Evolutionary conservation across 371 early-diverging fungal species (phyloP).

Genomic region (Mortierella sp.): DNA sequence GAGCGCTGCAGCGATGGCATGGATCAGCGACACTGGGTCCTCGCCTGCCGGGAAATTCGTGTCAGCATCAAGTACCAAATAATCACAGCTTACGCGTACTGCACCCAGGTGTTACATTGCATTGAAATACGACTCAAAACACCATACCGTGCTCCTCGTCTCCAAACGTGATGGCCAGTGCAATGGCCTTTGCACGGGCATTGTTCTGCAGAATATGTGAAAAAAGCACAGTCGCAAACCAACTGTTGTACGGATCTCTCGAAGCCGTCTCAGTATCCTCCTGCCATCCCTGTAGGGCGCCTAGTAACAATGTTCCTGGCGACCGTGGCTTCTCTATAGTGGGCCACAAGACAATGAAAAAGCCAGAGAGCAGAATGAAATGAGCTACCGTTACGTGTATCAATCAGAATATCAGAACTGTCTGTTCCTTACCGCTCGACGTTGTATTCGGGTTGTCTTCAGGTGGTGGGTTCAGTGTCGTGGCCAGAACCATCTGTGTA

Average conservation of each 20-base stretch:
- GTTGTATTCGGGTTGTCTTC: constrained; percentile 64
- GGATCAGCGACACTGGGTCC: constrained; percentile 67
- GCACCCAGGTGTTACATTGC: too few relatives aligned
- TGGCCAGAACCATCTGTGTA: constrained; percentile 85
- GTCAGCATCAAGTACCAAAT: too few relatives aligned
- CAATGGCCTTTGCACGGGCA: constrained; percentile 78
- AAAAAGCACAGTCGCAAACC: constrained; percentile 90
- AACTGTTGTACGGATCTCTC: constrained; percentile 85
- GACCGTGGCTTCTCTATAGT: constrained; percentile 78
- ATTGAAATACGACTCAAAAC: constrained; percentile 2
- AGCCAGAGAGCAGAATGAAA: too few relatives aligned
- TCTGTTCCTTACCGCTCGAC: constrained; percentile 52
- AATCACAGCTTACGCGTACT: not conserved
- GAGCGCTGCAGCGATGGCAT: constrained; percentile 70
- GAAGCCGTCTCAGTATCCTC: constrained; percentile 52
- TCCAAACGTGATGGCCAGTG: constrained; percentile 79
- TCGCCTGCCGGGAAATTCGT: constrained; percentile 50
- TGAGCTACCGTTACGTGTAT: too few relatives aligned
- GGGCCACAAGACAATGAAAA: not conserved
- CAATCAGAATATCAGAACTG: too few relatives aligned
- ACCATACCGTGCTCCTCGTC: constrained; percentile 68
- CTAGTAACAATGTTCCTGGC: constrained; percentile 85
- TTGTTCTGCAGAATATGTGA: constrained; percentile 83
- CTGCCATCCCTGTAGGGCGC: constrained; percentile 83
- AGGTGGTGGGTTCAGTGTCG: constrained; percentile 87